phyloP scores from a whole-genome alignment of 495 filamentous ascomycete species.

The Lentithecium fluviatile region DNA sequence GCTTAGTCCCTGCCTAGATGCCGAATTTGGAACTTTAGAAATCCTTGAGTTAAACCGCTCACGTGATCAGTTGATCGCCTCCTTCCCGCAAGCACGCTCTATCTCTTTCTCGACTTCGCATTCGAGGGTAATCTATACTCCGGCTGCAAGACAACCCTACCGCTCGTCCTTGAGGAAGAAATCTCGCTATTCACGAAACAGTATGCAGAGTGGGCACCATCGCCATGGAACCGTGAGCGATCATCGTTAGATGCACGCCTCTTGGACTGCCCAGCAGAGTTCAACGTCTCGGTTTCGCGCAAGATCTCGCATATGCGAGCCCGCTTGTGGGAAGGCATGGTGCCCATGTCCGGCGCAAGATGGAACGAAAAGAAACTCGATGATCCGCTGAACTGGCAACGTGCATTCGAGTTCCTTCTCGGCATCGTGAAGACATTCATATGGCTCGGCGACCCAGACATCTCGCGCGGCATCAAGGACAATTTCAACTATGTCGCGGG shows the following conservation, averaged over 20 bases:
- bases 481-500: constrained; percentile 1
- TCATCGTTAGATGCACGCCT: neutral
- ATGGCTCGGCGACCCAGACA: neutral
- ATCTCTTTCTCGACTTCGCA: neutral
- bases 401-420: neutral
- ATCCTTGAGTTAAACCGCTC: neutral
- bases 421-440: constrained; percentile 2
- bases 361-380: constrained; percentile 13
- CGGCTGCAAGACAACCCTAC: neutral
- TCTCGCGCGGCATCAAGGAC: neutral
- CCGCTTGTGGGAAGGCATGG: constrained; percentile 11
- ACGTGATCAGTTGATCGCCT: neutral
- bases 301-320: neutral
- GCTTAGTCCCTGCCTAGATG: neutral
- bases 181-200: neutral
- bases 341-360: constrained; percentile 7
- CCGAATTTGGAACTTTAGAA: too few species aligned
- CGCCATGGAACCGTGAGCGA: neutral
- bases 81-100: neutral
- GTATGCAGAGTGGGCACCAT: neutral
- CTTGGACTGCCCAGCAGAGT: neutral
- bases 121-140: neutral
- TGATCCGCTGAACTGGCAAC: constrained; percentile 8
- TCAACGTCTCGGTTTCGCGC: neutral
- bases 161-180: neutral